Conservation (phyloP, 805 yeast species). For the Saccharomyces paradoxus region DNA sequence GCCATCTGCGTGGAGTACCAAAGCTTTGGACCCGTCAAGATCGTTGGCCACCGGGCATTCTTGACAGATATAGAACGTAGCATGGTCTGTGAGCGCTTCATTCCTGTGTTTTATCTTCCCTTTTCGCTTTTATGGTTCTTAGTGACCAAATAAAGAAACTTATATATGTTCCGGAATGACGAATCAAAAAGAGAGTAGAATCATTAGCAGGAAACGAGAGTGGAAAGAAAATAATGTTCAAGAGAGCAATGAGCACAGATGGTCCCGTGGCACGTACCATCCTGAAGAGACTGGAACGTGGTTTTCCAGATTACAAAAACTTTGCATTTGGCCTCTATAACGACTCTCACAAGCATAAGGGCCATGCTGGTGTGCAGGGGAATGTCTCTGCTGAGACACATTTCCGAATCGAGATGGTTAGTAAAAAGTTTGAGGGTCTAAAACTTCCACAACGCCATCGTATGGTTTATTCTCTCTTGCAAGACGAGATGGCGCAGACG, state of each 20-base stretch:
- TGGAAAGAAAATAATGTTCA: constrained; percentile 2
- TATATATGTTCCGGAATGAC: not conserved
- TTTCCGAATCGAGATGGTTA: constrained; percentile 65
- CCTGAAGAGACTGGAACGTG: constrained; percentile 33
- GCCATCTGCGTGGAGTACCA: not conserved
- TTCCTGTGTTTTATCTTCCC: not conserved
- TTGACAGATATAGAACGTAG: not conserved
- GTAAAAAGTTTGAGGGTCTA: constrained; percentile 58
- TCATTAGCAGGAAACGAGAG: not conserved
- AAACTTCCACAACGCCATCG: constrained; percentile 71
- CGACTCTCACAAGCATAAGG: constrained; percentile 83
- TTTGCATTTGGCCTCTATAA: constrained; percentile 51
- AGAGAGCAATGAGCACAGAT: constrained; percentile 11
- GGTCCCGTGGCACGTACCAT: constrained; percentile 46
- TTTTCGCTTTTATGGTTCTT: not conserved
- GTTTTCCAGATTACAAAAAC: constrained; percentile 34
- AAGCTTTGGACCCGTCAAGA: not conserved
- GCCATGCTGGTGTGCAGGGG: constrained; percentile 74
- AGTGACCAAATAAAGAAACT: not conserved
- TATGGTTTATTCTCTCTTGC: constrained; percentile 55
- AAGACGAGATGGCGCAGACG: constrained; percentile 52
- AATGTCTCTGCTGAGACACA: constrained; percentile 78
- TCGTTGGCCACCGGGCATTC: not conserved
- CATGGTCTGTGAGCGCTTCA: not conserved
- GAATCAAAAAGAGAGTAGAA: not conserved